Percentiles rank a stretch among this genome's conserved stretches.
These are phyloP conservation scores for Aureobasidium zeae DNA, from an alignment of 2,329 filamentous ascomycete species.

Conservation along the genomic window DNA sequence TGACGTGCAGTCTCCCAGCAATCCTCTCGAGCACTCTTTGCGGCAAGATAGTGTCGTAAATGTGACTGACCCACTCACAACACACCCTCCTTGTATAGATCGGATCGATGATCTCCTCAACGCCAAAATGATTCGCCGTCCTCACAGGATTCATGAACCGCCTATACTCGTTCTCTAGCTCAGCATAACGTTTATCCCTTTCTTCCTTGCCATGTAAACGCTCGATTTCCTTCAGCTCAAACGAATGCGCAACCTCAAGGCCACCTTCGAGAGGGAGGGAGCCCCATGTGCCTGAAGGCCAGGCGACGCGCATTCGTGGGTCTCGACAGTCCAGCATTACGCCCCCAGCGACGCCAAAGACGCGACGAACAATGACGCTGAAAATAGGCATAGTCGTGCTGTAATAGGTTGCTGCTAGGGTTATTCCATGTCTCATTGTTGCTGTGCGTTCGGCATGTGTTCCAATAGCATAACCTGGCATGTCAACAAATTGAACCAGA, in stretches of 20 bases:
- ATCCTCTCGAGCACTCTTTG: constrained; percentile 39
- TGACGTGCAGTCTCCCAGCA: constrained; percentile 23
- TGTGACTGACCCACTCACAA: constrained; percentile 46
- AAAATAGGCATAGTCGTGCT: constrained; percentile 55
- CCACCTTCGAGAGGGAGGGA: constrained; percentile 54
- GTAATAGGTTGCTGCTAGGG: constrained; percentile 53
- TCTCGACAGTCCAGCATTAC: constrained; percentile 56
- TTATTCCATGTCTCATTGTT: constrained; percentile 56
- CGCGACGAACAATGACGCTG: constrained; percentile 51
- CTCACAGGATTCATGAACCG: constrained; percentile 56
- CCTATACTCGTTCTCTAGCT: constrained; percentile 51
- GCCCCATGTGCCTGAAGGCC: constrained; percentile 56
- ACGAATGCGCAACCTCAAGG: constrained; percentile 54
- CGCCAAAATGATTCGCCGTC: constrained; percentile 54
- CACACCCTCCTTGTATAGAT: constrained; percentile 48
- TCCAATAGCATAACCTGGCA: constrained; percentile 55
- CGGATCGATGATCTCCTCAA: constrained; percentile 58
- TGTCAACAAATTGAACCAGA: constrained; percentile 54
- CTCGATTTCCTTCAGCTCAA: constrained; percentile 48
- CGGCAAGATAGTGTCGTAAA: constrained; percentile 46
- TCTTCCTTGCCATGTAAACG: constrained; percentile 43
- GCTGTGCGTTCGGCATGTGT: constrained; percentile 53
- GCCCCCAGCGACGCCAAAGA: constrained; percentile 55
- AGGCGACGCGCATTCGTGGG: constrained; percentile 51
- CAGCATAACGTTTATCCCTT: constrained; percentile 42